Evolutionary conservation across 768 basidiomycete species (phyloP), one percentile per base, ranked within the genome.

Genomic region (Crucibulum laeve): DNA sequence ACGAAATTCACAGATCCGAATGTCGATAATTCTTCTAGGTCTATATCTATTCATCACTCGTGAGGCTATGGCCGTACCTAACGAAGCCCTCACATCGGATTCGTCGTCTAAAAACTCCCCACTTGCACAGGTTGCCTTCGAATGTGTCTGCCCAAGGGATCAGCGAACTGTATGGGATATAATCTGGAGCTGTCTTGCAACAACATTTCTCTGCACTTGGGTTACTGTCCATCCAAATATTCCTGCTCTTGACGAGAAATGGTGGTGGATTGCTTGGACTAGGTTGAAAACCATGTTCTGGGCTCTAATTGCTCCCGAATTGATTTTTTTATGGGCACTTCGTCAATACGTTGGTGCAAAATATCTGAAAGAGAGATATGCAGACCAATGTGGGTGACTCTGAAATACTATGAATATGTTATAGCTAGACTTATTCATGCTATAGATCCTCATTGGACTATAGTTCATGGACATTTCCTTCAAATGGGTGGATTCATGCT

Each of bases 161-260:
- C 28, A 30, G 28, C 43, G 52, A 10, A 45, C 52, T 6, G 15
- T 45, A n/a, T 48, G 45, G 47, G 40, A 48, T 35, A 61, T 65
- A 33, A 43, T 61, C 10, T 53, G 51, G 51, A 53, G 54, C 36
- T 63, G 60, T 19, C 15, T 59, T n/a, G 43, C 51, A 8, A 58
- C 62, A 3, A 45, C 63, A 1, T 54, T 64, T 15, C 43, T 51
- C 8, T 65, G 63, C 42, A 54, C 53, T 13, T 65, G 62, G 64
- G 52, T 50, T 10, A 46, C 54, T 5, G 40, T 61, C 7, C 64
- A 64, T 17, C 60, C 57, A 14, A 61, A 65, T 44, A 51, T 65
- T 15, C 58, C 63, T 2, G 32, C 19, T 25, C 46, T 47, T 3
- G 38, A 56, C 8, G 52, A 52, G 11, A 33, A 42, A 14, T 18